Evolutionary conservation across 306 rosid genomes (phyloP).

Genomic region (Begonia loranthoides): DNA sequence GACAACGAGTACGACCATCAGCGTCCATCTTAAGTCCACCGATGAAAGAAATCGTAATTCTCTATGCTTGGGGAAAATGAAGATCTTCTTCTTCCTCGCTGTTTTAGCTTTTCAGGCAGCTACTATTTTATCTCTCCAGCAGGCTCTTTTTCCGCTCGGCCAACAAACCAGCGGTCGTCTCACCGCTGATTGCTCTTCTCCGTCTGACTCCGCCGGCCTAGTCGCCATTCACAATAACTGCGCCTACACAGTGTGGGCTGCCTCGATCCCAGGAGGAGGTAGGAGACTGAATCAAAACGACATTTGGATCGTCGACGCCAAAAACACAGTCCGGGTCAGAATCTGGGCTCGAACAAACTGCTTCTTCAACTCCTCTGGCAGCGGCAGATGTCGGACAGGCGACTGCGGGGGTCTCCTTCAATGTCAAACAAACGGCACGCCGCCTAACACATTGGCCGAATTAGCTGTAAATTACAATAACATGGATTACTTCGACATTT

Average conservation of each 20-base stretch:
- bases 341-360: conserved; percentile 77
- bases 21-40: no score
- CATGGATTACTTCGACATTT: conserved; percentile 33
- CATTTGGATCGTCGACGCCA: conserved; percentile 23
- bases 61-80: no score
- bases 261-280: conserved; percentile 41
- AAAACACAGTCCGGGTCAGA: conserved; percentile 30
- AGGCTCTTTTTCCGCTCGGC: not conserved
- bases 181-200: not conserved
- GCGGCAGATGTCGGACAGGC: conserved; percentile 40
- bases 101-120: no score
- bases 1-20: no score
- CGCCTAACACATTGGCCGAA: conserved; percentile 53
- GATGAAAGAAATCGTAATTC: no score
- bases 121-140: no score
- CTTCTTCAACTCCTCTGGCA: conserved; percentile 28
- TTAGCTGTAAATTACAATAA: conserved; percentile 26
- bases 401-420: conserved; percentile 33
- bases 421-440: conserved; percentile 25
- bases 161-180: not conserved
- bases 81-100: no score
- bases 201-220: conserved; percentile 1
- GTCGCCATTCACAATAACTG: conserved; percentile 38
- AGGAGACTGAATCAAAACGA: conserved; percentile 15
- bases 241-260: conserved; percentile 44